Evolutionary conservation across 2,329 filamentous ascomycete genomes (phyloP), one percentile per base, ranked within the genome.

Genomic region (Fusarium subtropicale): DNA sequence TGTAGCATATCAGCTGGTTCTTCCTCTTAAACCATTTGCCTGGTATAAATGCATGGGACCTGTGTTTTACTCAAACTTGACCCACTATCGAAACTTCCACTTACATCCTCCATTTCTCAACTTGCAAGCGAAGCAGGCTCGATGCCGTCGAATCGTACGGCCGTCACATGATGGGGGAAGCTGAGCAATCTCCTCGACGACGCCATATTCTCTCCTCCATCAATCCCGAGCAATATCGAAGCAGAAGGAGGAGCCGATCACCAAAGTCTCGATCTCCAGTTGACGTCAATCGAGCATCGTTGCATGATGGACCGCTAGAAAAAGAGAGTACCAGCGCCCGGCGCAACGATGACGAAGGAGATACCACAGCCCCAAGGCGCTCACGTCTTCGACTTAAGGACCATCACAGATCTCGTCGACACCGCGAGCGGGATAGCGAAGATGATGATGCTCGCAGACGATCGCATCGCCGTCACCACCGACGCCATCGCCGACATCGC

Each of bases 151-250:
- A 60, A 48, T 48, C 51, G 33, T 50, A 78, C 77, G 71, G 71
- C 60, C 56, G 51, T 60, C 58, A 53, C 73, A 68, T 71, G 63
- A 82, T 81, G 80, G 76, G 73, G 58, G 75, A 74, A 62, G 60
- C 65, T 42, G 65, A 69, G 15, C 60, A 77, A 50, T 82, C 81
- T 28, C 78, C 81, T 31, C 78, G 76, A 68, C 76, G 84, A 74
- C 81, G 83, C n/a, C 83, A 82, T 45, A 84, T 86, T 22, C 77
- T 86, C 20, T 82, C 82, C 9, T 86, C 84, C 9, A 83, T 84
- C 71, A 84, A 85, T 64, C 81, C 64, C 1, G 66, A 69, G 16
- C 20, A 46, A 4, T 55, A 55, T 38, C 47, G 41, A 42, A 59
- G 51, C 50, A 56, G 56, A 55, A 51, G 53, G 36, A 66, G 62